Evolutionary conservation across 345 rosid species (phyloP).

Genomic region (Ricinus communis): DNA sequence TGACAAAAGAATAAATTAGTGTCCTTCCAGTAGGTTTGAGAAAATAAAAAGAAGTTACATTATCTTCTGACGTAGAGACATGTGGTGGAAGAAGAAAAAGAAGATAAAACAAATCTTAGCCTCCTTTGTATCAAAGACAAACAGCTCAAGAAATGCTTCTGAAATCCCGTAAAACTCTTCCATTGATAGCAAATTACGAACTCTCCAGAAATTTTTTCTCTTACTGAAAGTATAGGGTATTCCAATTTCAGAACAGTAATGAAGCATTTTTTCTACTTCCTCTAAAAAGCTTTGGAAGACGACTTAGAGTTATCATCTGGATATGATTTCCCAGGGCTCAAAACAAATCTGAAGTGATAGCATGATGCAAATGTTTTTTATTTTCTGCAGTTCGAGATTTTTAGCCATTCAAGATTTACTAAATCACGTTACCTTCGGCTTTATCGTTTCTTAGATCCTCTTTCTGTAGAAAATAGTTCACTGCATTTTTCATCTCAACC

Average conservation of each 20-base stretch:
- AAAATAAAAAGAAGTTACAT: background rate
- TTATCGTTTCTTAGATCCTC: conserved; percentile 15
- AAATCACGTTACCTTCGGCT: conserved; percentile 13
- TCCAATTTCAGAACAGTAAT: background rate
- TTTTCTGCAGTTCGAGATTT: conserved; percentile 17
- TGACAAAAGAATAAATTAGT: conserved; percentile 20
- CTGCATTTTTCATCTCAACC: conserved; percentile 24
- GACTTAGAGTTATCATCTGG: background rate
- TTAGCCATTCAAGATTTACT: conserved; percentile 14
- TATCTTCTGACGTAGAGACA: background rate
- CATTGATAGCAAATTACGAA: conserved; percentile 5
- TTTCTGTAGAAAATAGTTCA: conserved; percentile 14
- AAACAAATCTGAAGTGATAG: background rate
- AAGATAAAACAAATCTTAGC: background rate
- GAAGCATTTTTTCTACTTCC: background rate
- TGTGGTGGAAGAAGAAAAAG: background rate
- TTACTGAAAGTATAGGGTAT: background rate
- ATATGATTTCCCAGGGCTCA: background rate
- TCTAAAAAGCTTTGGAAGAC: background rate
- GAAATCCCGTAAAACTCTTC: background rate
- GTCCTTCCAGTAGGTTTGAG: conserved; percentile 3
- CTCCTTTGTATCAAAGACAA: background rate
- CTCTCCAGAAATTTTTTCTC: background rate
- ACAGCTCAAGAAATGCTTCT: background rate
- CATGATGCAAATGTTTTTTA: conserved; percentile 17